phyloP scores from a whole-genome alignment of 1,284 basidiomycete species.

The Boletellus sp. region DNA sequence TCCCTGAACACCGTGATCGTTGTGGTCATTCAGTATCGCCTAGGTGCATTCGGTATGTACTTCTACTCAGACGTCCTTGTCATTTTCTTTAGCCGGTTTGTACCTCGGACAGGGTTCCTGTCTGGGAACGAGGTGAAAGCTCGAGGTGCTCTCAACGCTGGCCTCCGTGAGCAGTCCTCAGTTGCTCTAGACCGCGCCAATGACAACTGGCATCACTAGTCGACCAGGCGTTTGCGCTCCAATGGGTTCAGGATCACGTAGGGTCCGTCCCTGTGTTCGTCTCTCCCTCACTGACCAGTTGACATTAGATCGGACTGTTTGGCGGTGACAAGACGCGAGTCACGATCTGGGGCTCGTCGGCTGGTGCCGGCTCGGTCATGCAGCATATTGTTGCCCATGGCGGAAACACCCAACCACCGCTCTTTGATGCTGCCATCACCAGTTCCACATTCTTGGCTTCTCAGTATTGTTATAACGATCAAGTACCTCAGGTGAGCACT shows the following conservation, averaged over 20 bases:
- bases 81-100: background rate
- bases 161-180: conserved; percentile 24
- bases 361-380: conserved; percentile 21
- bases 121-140: conserved; percentile 25
- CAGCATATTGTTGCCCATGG: conserved; percentile 19
- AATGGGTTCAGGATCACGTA: conserved; percentile 32
- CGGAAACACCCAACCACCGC: conserved; percentile 17
- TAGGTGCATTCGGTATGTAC: conserved; percentile 29
- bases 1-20: conserved; percentile 32
- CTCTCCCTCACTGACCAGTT: background rate
- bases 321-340: conserved; percentile 27
- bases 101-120: conserved; percentile 24
- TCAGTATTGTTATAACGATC: conserved; percentile 29
- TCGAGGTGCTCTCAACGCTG: conserved; percentile 29
- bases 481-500: conserved; percentile 13
- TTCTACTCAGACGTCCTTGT: background rate
- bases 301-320: conserved; percentile 25
- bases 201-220: conserved; percentile 9
- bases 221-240: conserved; percentile 30
- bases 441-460: conserved; percentile 25
- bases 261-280: background rate
- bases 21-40: conserved; percentile 40
- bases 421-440: conserved; percentile 25
- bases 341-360: conserved; percentile 30
- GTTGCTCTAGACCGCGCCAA: background rate